A percentile compares a stretch with the other conserved stretches of the same genome.
Evolutionary conservation across 1,284 basidiomycete species (phyloP).

Genomic region (Apiotrichum montevideense): DNA sequence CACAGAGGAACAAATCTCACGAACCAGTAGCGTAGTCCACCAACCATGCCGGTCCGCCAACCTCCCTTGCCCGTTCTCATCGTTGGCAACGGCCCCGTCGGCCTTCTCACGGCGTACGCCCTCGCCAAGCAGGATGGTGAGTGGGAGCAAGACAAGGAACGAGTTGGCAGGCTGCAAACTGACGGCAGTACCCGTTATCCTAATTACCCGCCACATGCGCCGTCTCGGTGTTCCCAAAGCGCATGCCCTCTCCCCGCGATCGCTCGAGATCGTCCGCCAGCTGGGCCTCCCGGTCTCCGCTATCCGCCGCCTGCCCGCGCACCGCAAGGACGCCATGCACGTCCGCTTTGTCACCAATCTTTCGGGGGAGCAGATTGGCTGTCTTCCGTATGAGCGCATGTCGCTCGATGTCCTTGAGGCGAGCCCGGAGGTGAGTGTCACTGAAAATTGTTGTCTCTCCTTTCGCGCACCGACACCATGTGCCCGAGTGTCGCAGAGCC

Average conservation of each 20-base stretch:
- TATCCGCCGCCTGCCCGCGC: conserved; percentile 18
- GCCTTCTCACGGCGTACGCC: conserved; percentile 17
- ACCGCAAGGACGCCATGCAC: conserved; percentile 18
- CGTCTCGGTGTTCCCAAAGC: conserved; percentile 25
- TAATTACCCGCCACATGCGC: conserved; percentile 20
- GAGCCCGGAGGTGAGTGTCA: conserved; percentile 19
- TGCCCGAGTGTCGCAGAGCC: too few species aligned
- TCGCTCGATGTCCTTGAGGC: conserved; percentile 16
- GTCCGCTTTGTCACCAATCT: conserved; percentile 24
- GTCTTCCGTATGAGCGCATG: conserved; percentile 23
- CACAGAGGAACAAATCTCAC: too few species aligned
- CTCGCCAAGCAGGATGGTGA: conserved; percentile 19
- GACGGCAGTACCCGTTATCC: conserved; percentile 21
- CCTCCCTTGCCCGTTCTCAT: conserved; percentile 17
- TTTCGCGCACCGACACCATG: too few species aligned
- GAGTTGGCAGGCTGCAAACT: background rate
- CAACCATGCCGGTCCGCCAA: conserved; percentile 4
- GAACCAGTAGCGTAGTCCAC: background rate
- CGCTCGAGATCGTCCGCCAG: conserved; percentile 25
- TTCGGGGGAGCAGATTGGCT: conserved; percentile 18
- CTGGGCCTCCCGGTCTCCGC: conserved; percentile 13
- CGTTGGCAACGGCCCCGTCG: conserved; percentile 23
- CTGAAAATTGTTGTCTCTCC: too few species aligned
- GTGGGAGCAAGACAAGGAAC: background rate
- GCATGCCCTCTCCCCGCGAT: conserved; percentile 21